Base-by-base conservation (phyloP, 1,139 yeast species). In the Debaryomyces subglobosus region DNA sequence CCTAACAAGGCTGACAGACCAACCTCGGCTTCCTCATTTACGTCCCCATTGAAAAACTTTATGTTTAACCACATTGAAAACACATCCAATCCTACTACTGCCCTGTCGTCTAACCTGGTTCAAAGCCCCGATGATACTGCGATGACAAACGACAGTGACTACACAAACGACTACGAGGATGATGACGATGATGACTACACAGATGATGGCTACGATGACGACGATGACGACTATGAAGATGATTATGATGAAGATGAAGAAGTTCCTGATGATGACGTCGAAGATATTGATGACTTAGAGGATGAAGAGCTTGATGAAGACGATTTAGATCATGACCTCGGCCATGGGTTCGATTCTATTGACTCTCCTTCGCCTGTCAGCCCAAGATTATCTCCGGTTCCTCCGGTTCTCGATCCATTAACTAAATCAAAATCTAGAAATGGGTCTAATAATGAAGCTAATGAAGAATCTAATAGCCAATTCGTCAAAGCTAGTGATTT, bases 1-100 rank as follows among this genome's bases (percentile, higher is more conserved):
- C 37, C 33, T 15, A 20, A 21, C 3, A 24, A 42, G 9, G 43
- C 40, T 24, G 41, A 33, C 21, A 43, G 42, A 41, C 59, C 77
- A 41, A 78, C 78, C 1, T 69, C 78, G 2, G 66, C 64, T 49
- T 58, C 74, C 0, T 64, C 78, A 3, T 74, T 75, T 51, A 60
- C 78, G 0, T 72, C 78, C 2, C 80, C 80, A 9, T 61, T 76
- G 45, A 75, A 74, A 49, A 71, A 65, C 44, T 74, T 75, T 52
- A 75, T 74, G 79, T 61, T 61, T 56, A 27, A 40, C 43, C 38
- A 35, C 38, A 25, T 20, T 24, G 38, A 35, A 4, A 21, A 6
- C 25, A 12, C 38, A n/a, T 21, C 38, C 12, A 20, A 8, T 12
- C 24, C 38, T 6, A 18, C 24, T 5, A 20, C 25, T 8, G 24